Evolutionary conservation across 2,329 filamentous ascomycete genomes (phyloP).

Genomic region (Ambrosiella beaveri): DNA sequence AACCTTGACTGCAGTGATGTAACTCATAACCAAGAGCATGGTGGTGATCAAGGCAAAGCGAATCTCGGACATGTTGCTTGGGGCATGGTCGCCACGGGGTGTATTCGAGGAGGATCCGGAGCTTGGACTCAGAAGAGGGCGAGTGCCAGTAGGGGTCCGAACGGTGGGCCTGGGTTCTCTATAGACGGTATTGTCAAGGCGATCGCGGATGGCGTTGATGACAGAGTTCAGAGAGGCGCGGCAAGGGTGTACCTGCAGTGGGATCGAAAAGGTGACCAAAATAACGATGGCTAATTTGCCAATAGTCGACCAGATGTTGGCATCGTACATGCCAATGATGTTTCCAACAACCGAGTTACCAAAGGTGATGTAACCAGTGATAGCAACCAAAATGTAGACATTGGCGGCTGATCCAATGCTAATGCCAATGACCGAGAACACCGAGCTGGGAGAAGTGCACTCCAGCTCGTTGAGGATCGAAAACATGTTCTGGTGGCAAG

Average conservation of each 20-base stretch:
- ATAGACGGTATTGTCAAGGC: conserved; percentile 35
- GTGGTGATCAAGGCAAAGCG: conserved; percentile 85
- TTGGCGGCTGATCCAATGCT: conserved; percentile 79
- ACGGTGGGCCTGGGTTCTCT: conserved; percentile 18
- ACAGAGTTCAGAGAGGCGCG: conserved; percentile 89
- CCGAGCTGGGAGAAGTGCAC: conserved; percentile 58
- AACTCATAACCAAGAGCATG: conserved; percentile 65
- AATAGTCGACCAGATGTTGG: conserved; percentile 71
- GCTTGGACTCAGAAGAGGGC: conserved; percentile 25
- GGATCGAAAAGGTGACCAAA: conserved; percentile 90
- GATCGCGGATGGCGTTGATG: conserved; percentile 51
- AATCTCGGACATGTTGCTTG: conserved; percentile 40
- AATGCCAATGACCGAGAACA: conserved; percentile 59
- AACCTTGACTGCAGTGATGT: conserved; percentile 79
- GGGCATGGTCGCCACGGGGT: conserved; percentile 25
- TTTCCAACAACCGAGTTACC: conserved; percentile 80
- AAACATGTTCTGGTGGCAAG: conserved; percentile 99
- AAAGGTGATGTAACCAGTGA: conserved; percentile 92
- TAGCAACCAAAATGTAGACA: conserved; percentile 79
- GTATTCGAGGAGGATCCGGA: conserved; percentile 14
- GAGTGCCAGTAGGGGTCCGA: conserved; percentile 25
- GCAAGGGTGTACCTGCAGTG: conserved; percentile 88
- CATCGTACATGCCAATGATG: conserved; percentile 78
- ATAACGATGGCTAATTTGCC: conserved; percentile 90
- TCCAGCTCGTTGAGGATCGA: conserved; percentile 91